Percentiles rank a stretch among this genome's conserved stretches.
Evolutionary conservation across 305 asterid genomes (phyloP).

Genomic region (Petunia hybrid): DNA sequence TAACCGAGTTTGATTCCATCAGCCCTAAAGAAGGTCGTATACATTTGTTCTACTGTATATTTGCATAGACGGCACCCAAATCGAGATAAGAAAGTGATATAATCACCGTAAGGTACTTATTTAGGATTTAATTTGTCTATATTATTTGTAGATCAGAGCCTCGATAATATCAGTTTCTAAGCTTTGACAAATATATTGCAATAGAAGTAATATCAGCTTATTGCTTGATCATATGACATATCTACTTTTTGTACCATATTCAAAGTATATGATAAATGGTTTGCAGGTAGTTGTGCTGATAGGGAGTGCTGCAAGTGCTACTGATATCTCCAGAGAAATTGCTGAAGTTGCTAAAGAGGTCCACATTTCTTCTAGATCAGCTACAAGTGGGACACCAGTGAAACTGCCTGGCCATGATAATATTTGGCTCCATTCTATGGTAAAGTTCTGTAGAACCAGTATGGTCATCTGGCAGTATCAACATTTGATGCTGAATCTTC

Average conservation of each 20-base stretch:
- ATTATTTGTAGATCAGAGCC: too few relatives aligned
- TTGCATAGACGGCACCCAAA: too few relatives aligned
- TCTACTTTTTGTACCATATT: neutral
- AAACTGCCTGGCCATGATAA: conserved; percentile 70
- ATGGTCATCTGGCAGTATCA: conserved; percentile 17
- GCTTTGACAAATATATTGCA: neutral
- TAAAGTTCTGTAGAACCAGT: conserved; percentile 38
- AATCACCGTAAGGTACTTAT: too few relatives aligned
- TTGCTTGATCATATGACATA: neutral
- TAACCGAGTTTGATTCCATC: too few relatives aligned
- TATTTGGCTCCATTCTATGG: conserved; percentile 79
- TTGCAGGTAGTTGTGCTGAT: conserved; percentile 83
- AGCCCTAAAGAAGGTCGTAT: too few relatives aligned
- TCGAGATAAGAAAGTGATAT: too few relatives aligned
- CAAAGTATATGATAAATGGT: conserved; percentile 23
- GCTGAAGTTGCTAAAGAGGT: conserved; percentile 85
- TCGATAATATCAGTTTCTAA: neutral
- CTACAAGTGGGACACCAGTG: conserved; percentile 43
- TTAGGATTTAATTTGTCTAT: too few relatives aligned
- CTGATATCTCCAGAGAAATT: conserved; percentile 82
- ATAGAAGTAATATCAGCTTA: neutral
- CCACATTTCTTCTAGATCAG: conserved; percentile 80
- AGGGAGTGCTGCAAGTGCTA: conserved; percentile 87
- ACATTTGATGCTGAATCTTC: conserved; percentile 10
- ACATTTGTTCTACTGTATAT: too few relatives aligned